Base-by-base conservation (phyloP, 768 basidiomycete species). In the Albatrellus ellisii region DNA sequence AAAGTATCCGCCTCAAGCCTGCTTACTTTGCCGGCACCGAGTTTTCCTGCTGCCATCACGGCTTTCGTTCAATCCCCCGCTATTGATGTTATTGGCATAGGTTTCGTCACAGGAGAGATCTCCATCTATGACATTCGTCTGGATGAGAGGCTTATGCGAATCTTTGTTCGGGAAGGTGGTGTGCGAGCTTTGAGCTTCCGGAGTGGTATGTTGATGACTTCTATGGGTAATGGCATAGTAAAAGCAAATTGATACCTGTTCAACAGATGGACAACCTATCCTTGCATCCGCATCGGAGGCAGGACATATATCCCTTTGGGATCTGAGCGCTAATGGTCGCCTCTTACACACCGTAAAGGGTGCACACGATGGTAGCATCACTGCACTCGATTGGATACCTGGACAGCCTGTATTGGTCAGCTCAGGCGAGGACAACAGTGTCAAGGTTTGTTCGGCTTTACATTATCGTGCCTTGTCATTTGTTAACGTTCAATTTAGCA, bases 51-150 rank as follows among this genome's bases (percentile, higher is more conserved):
- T 39, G 68, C 84, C 7, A 75, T 98, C 49, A 91, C 88, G 1
- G 65, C 80, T 2, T 54, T 97, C 28, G 75, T 77, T 1, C 95
- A 95, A 56, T 92, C 90, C 7, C 92, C 94, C 20, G 95, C 92
- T 11, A 82, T 98, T 40, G 95, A 99, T 53, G 89, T 98, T 8
- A 71, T 98, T 28, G 95, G 88, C n/a, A 67, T 99, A 37, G 94
- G 90, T 1, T 88, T 86, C 56, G 66, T 79, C 1, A 86, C 84
- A 1, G 95, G 95, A 29, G 79, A 85, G 52, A 77, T 95, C 22
- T 78, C 81, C 0, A 70, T 99, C 3, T 84, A 91, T 54, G 95
- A 99, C 55, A 71, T 97, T 37, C 77, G 90, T 26, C 73, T 85
- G 8, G 91, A 94, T 47, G 92, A 97, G 58, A 71, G 79, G 24